A percentile compares a stretch with the other conserved stretches of the same genome.
Conservation (phyloP, 106 monocot species). For the Vanilla planifolia region DNA sequence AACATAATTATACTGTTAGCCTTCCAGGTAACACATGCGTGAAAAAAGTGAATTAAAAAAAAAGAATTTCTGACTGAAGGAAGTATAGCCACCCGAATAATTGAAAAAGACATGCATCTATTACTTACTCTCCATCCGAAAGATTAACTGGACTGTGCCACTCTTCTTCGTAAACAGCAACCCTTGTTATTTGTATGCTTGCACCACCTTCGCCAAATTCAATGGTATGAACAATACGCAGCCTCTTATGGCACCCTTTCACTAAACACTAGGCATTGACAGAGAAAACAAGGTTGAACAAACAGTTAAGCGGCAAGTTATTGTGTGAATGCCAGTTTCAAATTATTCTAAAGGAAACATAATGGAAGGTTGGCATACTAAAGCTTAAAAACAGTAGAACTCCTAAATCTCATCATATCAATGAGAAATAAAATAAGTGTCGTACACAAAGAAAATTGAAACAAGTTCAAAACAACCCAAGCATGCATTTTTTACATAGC, state of each 20-base stretch:
- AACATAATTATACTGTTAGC: no score
- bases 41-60: no score
- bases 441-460: no score
- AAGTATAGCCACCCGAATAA: no score
- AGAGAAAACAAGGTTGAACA: neutral
- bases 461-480: no score
- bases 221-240: conserved; percentile 89
- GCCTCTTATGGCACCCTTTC: conserved; percentile 94
- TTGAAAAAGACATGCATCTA: neutral
- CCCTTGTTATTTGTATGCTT: conserved; percentile 68
- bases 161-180: conserved; percentile 89
- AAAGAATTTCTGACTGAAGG: no score
- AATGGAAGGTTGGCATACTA: no score
- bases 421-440: no score
- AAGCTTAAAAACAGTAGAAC: no score
- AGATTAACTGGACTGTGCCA: conserved; percentile 64
- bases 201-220: conserved; percentile 85
- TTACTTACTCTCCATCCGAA: conserved; percentile 55
- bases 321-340: neutral
- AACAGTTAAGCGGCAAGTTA: neutral
- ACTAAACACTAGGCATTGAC: conserved; percentile 69
- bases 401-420: no score
- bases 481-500: no score
- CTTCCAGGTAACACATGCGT: no score
- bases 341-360: neutral